These are phyloP conservation scores for Paramyrothecium roridum DNA, from an alignment of 2,329 filamentous ascomycete genomes.

Conservation along the genomic window DNA sequence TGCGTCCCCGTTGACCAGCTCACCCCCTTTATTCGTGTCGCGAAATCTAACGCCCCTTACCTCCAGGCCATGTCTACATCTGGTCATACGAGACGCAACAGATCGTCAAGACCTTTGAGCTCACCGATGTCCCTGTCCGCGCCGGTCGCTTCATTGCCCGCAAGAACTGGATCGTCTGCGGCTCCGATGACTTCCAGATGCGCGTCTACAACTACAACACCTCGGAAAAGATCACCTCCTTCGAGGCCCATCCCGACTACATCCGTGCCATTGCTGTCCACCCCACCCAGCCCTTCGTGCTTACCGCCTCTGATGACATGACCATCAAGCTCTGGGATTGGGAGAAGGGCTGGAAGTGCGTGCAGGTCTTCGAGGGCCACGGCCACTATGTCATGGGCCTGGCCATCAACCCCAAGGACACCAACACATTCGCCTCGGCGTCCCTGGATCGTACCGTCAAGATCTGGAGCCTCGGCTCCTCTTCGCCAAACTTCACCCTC, in stretches of 20 bases:
- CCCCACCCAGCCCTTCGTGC: slow-evolving; percentile 89
- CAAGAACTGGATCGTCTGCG: slow-evolving; percentile 99
- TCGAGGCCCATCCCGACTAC: slow-evolving; percentile 97
- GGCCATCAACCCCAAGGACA: slow-evolving; percentile 96
- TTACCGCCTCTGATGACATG: slow-evolving; percentile 97
- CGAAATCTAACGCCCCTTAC: slow-evolving; percentile 7
- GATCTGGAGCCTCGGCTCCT: slow-evolving; percentile 93
- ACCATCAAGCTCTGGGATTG: slow-evolving; percentile 99
- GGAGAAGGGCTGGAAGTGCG: slow-evolving; percentile 98
- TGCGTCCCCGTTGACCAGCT: slow-evolving; percentile 36
- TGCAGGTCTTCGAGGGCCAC: slow-evolving; percentile 95
- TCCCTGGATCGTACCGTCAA: slow-evolving; percentile 96
- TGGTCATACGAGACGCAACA: slow-evolving; percentile 98
- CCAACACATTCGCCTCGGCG: slow-evolving; percentile 86
- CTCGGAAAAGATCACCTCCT: slow-evolving; percentile 94
- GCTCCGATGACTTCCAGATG: slow-evolving; percentile 84
- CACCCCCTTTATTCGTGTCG: neutral
- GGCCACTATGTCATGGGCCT: slow-evolving; percentile 96
- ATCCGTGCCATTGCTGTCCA: slow-evolving; percentile 96
- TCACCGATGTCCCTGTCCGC: slow-evolving; percentile 96
- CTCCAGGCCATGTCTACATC: slow-evolving; percentile 92
- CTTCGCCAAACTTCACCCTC: slow-evolving; percentile 93
- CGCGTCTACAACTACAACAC: slow-evolving; percentile 99
- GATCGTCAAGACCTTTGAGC: slow-evolving; percentile 97
- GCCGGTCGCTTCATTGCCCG: slow-evolving; percentile 94